These are phyloP conservation scores for Sporisorium sorghi DNA, from an alignment of 1,284 basidiomycete genomes.

Conservation along the genomic window DNA sequence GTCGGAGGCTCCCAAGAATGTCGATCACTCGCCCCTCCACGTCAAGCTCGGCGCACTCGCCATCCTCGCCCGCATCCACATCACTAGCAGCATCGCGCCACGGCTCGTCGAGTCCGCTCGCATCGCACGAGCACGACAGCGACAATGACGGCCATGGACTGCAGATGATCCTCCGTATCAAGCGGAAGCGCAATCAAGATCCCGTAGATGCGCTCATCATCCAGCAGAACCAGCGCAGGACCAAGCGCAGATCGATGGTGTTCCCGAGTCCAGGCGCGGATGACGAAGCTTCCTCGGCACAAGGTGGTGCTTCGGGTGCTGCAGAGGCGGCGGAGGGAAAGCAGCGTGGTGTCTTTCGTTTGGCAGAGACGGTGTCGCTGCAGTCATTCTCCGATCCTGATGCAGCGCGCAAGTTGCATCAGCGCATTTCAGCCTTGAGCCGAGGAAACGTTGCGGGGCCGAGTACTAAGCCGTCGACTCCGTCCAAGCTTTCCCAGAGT, in stretches of 20 bases:
- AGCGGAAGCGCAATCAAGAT: conserved; percentile 61
- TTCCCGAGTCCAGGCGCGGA: conserved; percentile 8
- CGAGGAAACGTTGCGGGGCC: conserved; percentile 11
- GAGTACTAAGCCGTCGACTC: conserved; percentile 29
- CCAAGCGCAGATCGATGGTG: conserved; percentile 37
- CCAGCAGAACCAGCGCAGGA: conserved; percentile 40
- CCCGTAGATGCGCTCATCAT: conserved; percentile 63
- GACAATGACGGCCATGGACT: conserved; percentile 21
- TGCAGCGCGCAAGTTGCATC: conserved; percentile 40
- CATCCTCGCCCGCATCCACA: conserved; percentile 18
- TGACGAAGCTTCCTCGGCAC: conserved; percentile 1
- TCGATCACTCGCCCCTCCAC: conserved; percentile 15
- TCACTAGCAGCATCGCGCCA: conserved; percentile 22
- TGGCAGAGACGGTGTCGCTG: conserved; percentile 59
- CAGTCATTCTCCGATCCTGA: conserved; percentile 51
- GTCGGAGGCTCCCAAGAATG: too few species aligned
- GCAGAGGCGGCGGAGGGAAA: neutral
- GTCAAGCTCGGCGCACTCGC: conserved; percentile 17
- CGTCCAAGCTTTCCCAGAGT: conserved; percentile 43
- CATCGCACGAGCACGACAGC: conserved; percentile 25
- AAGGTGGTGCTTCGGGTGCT: neutral
- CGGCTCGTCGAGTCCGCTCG: conserved; percentile 26
- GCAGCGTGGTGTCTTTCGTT: conserved; percentile 58
- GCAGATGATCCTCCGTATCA: conserved; percentile 62
- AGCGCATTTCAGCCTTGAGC: conserved; percentile 48